Evolutionary conservation across 73 alveolate species (phyloP), one percentile per base, ranked within the genome.

Genomic region (Stentor coeruleus): DNA sequence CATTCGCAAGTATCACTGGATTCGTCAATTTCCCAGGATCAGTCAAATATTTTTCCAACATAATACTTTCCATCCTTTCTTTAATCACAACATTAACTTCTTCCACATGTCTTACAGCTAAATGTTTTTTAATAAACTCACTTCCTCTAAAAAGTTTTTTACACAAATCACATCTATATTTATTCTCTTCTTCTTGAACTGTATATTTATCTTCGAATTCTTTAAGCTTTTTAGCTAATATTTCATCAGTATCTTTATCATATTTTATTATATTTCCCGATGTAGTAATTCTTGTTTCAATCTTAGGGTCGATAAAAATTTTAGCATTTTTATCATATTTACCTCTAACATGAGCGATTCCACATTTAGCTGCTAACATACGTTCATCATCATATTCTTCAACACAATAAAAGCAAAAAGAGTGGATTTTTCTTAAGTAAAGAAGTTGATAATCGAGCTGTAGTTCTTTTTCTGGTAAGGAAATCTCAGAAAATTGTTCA

Each of bases 351-450:
- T 95, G 98, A 33, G 90, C 76, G 55, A 90, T 94, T 74, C 95
- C 98, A 82, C 99, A 95, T 86, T 89, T 93, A 58, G 96, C 89
- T 3, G 97, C 91, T 33, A 95, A 91, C 92, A 86, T 91, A 74
- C 99, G 84, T 77, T 95, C 99, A 81, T 95, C 99, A 49, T 91
- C 97, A 81, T 83, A 93, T 55, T 94, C 98, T 73, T 93, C 96
- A 20, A 91, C 88, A 80, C 98, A 95, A 87, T 95, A 95, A 86
- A 81, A 93, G 87, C 99, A 95, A 85, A 91, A 95, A 35, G 97
- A 94, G 76, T 95, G 98, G 3, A 95, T 95, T 84, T 92, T 93
- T 81, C 99, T 86, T 42, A 95, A 84, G 77, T 95, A 95, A 72
- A 95, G 90, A 20, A 95, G 79, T 40, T 90, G 94, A 57, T 91